Conservation (phyloP, 352 stramenopile species). For the Globisporangium heterothallicum region DNA sequence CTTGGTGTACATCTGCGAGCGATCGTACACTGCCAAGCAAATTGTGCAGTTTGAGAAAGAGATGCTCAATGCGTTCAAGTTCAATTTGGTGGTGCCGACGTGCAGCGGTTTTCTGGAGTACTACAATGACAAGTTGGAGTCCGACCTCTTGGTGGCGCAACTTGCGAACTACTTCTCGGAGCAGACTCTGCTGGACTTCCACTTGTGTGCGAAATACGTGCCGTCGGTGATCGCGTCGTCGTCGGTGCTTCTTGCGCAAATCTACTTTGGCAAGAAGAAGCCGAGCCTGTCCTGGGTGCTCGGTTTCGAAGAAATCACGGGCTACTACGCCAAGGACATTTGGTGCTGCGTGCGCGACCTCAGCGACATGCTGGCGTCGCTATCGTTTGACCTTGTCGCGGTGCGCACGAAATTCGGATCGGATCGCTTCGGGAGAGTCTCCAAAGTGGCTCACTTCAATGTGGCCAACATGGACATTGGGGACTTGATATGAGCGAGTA, state of each 20-base stretch:
- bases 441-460: conserved; percentile 16
- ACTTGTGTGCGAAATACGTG: conserved; percentile 37
- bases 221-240: conserved; percentile 43
- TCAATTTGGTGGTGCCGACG: conserved; percentile 95
- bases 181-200: conserved; percentile 51
- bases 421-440: conserved; percentile 12
- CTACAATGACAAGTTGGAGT: conserved; percentile 86
- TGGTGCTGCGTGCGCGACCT: conserved; percentile 33
- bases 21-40: conserved; percentile 88
- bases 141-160: conserved; percentile 29
- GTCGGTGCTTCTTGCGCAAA: conserved; percentile 42
- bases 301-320: conserved; percentile 40
- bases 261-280: conserved; percentile 36
- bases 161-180: conserved; percentile 61
- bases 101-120: conserved; percentile 94
- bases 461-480: conserved; percentile 12
- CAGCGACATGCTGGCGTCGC: conserved; percentile 26
- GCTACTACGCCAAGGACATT: conserved; percentile 35
- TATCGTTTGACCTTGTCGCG: conserved; percentile 36
- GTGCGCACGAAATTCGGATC: conserved; percentile 40
- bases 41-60: conserved; percentile 88
- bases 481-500: not conserved
- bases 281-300: conserved; percentile 40
- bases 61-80: conserved; percentile 94
- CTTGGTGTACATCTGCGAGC: conserved; percentile 98